Evolutionary conservation across 78 protist species (phyloP).

Genomic region (Speleostelium caveatum): DNA sequence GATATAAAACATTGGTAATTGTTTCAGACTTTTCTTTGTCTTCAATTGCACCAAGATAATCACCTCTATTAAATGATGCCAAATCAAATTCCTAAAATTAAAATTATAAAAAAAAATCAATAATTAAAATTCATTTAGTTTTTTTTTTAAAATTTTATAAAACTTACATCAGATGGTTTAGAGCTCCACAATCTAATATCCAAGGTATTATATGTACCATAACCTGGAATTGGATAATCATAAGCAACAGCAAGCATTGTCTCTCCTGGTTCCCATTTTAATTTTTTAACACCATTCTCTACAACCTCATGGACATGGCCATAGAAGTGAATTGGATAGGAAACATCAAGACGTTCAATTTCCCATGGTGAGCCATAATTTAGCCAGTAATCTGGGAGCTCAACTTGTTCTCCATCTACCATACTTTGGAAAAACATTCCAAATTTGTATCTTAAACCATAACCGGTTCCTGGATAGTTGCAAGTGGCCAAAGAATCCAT

Average conservation of each 20-base stretch:
- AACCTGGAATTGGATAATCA: slow-evolving; percentile 96
- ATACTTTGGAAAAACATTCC: slow-evolving; percentile 93
- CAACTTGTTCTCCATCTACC: slow-evolving; percentile 90
- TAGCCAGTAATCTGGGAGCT: slow-evolving; percentile 95
- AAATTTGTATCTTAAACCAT: slow-evolving; percentile 90
- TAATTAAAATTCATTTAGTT: too few relatives aligned
- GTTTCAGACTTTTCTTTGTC: slow-evolving; percentile 85
- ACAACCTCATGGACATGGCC: slow-evolving; percentile 50
- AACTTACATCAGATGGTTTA: slow-evolving; percentile 83
- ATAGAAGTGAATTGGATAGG: slow-evolving; percentile 80
- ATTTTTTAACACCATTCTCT: not conserved
- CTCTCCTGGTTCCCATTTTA: slow-evolving; percentile 87
- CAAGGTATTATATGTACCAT: slow-evolving; percentile 84
- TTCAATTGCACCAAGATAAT: slow-evolving; percentile 90
- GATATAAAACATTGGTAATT: slow-evolving; percentile 96
- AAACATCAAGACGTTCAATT: slow-evolving; percentile 80
- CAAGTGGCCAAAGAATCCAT: slow-evolving; percentile 96
- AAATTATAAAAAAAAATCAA: too few relatives aligned
- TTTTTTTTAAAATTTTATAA: too few relatives aligned
- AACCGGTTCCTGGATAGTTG: slow-evolving; percentile 94
- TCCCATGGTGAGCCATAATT: slow-evolving; percentile 94
- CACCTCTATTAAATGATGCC: slow-evolving; percentile 90
- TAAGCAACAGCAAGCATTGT: slow-evolving; percentile 88
- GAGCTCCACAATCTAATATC: slow-evolving; percentile 95
- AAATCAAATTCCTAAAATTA: slow-evolving; percentile 96